Percentiles rank a stretch among this genome's conserved stretches.
Evolutionary conservation across 441 rosid species (phyloP).

Genomic region (Melastoma candidum): DNA sequence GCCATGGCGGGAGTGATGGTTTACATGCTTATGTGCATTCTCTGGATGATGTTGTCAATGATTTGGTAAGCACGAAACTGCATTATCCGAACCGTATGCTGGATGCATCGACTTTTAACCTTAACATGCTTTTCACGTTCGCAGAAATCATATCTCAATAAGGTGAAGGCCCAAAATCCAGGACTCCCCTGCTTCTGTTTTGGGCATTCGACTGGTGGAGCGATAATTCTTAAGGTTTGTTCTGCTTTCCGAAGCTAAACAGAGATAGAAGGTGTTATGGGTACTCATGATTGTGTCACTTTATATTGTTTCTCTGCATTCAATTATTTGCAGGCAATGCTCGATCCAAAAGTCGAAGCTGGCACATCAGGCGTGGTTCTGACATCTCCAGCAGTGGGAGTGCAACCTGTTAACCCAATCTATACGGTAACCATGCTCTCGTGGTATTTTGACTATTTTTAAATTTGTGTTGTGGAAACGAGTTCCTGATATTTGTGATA

Average conservation of each 20-base stretch:
- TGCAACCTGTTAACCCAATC: constrained; percentile 85
- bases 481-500: not conserved
- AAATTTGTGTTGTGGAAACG: not conserved
- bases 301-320: not conserved
- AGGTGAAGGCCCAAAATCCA: constrained; percentile 52
- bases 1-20: constrained; percentile 96
- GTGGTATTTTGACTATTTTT: not conserved
- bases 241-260: not conserved
- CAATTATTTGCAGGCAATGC: constrained; percentile 37
- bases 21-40: constrained; percentile 80
- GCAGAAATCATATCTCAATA: constrained; percentile 62
- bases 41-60: constrained; percentile 59
- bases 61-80: constrained; percentile 44
- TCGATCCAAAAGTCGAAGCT: constrained; percentile 65
- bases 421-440: constrained; percentile 27
- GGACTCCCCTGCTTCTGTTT: constrained; percentile 79
- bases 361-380: constrained; percentile 50
- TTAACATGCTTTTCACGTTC: not conserved
- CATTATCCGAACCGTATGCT: not conserved
- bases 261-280: not conserved
- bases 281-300: not conserved
- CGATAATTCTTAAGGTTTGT: constrained; percentile 68
- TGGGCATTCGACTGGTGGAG: constrained; percentile 90
- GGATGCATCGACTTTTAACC: too few relatives aligned
- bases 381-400: constrained; percentile 93